Base-by-base conservation (phyloP, 2,329 filamentous ascomycete species). In the Calonectria hongkongensis region DNA sequence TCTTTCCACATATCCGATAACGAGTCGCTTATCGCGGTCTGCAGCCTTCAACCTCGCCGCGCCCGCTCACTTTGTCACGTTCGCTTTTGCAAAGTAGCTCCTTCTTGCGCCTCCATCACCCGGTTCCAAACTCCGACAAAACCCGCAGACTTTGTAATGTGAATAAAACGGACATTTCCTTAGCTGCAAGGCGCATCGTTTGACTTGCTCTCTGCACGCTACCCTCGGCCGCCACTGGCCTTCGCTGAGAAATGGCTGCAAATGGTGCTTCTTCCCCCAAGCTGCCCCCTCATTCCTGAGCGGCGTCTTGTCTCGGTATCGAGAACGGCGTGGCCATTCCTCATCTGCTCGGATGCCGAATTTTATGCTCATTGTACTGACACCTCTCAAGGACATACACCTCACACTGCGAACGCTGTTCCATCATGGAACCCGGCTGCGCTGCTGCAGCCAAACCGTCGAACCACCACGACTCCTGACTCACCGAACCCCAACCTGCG, bases 381-480 rank as follows among this genome's bases (percentile, higher is more conserved):
- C 71, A 58, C 39, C 50, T 33, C 47, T 30, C 69, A 72, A 83
- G 83, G 79, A 70, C 80, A 79, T 73, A 72, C 77, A 71, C 76
- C 81, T 72, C 76, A 76, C 62, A 66, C 81, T 67, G 73, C 79
- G 58, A 79, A 73, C 56, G 77, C 76, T 51, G 66, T 81, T 74
- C 79, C 80, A 36, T 75, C 82, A 65, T 88, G 88, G 84, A 86
- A 86, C 72, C 83, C 85, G n/a, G 81, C 82, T 56, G 81, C 81
- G 16, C 74, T 87, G 64, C 81, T 87, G 63, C 84, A 87, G 75
- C 85, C 86, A 27, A 79, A 79, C 66, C 81, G 81, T 56, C 81
- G 77, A 73, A 79, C 76, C 63, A 76, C 77, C 63, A 82, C 76
- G 63, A 79, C 76, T 18, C 78, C 80, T 25, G 80, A 81, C 66